Conservation (phyloP, 2,329 filamentous ascomycete species). For the Trematosphaeria pertusa region DNA sequence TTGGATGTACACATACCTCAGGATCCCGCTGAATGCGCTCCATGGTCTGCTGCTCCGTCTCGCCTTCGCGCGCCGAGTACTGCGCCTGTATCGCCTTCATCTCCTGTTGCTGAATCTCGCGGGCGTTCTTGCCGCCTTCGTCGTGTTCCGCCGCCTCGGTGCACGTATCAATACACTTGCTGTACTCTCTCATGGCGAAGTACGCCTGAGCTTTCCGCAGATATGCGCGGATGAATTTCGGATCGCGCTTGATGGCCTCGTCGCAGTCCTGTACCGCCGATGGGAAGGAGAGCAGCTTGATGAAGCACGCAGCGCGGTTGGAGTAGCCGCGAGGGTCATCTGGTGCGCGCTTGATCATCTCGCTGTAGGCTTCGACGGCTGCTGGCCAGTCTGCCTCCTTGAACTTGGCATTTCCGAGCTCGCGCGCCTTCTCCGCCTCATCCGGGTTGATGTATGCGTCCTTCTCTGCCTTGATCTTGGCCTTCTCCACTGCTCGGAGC, state of each 20-base stretch:
- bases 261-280: conserved; percentile 93
- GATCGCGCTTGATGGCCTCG: conserved; percentile 86
- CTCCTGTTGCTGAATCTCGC: conserved; percentile 93
- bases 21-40: conserved; percentile 90
- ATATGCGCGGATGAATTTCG: conserved; percentile 93
- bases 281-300: conserved; percentile 96
- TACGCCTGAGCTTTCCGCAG: conserved; percentile 95
- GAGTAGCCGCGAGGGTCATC: conserved; percentile 93
- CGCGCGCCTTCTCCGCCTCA: conserved; percentile 94
- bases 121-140: conserved; percentile 77
- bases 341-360: conserved; percentile 96
- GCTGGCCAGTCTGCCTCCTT: conserved; percentile 96
- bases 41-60: conserved; percentile 94
- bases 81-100: conserved; percentile 91
- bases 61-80: conserved; percentile 88
- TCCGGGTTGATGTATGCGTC: conserved; percentile 85
- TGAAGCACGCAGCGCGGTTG: conserved; percentile 94
- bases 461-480: conserved; percentile 76
- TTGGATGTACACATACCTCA: conserved; percentile 70
- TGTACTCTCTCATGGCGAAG: conserved; percentile 98
- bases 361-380: conserved; percentile 89
- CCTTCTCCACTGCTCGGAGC: conserved; percentile 87
- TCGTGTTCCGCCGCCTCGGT: conserved; percentile 81
- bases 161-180: conserved; percentile 89
- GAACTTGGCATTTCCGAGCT: conserved; percentile 95